A percentile compares a stretch with the other conserved stretches of the same genome.
Evolutionary conservation across 2,329 filamentous ascomycete genomes (phyloP).

Genomic region (Lizonia empirigonia): DNA sequence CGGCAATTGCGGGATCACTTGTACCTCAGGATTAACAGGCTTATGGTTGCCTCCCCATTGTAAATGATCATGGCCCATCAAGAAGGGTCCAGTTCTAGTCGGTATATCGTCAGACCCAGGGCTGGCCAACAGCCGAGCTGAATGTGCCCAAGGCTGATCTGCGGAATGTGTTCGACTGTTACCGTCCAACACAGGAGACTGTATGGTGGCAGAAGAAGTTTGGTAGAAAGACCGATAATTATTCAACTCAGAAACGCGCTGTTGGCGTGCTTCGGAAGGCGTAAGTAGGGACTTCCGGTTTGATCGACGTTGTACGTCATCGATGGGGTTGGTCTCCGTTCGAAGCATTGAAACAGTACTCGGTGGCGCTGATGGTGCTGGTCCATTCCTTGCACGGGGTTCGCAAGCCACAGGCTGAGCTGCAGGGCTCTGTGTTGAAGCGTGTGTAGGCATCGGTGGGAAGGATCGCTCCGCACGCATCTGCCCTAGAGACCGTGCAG

Average conservation of each 20-base stretch:
- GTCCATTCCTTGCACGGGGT: neutral
- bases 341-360: neutral
- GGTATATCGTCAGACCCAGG: neutral
- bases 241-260: conserved; percentile 14
- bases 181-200: neutral
- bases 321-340: neutral
- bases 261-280: conserved; percentile 16
- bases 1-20: neutral
- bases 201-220: neutral
- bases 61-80: neutral
- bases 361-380: neutral
- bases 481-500: neutral
- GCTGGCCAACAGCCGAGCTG: neutral
- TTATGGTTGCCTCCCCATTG: conserved; percentile 6
- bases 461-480: neutral
- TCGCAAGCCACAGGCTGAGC: neutral
- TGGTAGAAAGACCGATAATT: neutral
- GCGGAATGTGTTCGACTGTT: neutral
- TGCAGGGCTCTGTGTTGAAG: neutral
- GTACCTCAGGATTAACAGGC: neutral
- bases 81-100: neutral
- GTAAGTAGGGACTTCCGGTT: neutral
- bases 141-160: neutral
- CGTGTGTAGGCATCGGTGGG: neutral
- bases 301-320: neutral